Percentiles rank a stretch among this genome's conserved stretches.
These are phyloP conservation scores for Xylaria sp. DNA, from an alignment of 2,329 filamentous ascomycete genomes.

Conservation along the genomic window DNA sequence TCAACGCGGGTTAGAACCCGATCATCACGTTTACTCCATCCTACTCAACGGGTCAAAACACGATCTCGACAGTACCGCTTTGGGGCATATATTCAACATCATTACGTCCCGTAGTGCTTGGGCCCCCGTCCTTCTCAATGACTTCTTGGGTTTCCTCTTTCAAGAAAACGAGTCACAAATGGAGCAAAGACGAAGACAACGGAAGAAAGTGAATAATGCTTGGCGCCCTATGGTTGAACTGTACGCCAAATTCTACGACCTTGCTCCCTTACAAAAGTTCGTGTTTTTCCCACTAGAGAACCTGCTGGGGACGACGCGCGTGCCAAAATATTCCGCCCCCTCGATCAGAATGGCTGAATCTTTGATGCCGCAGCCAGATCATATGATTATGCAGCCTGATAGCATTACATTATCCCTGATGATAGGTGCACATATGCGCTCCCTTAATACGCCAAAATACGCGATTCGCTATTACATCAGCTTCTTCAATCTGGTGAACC, in stretches of 20 bases:
- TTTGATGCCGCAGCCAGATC: constrained; percentile 40
- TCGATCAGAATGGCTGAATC: constrained; percentile 34
- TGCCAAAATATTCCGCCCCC: constrained; percentile 33
- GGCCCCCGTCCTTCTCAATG: constrained; percentile 61
- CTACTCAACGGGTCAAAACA: constrained; percentile 77
- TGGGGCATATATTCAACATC: constrained; percentile 66
- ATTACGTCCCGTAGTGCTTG: constrained; percentile 61
- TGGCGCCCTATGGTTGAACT: constrained; percentile 61
- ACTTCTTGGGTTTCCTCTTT: constrained; percentile 65
- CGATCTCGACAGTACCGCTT: constrained; percentile 62
- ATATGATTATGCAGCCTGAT: constrained; percentile 45
- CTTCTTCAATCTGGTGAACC: constrained; percentile 57
- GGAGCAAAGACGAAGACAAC: constrained; percentile 45
- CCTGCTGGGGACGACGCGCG: constrained; percentile 26
- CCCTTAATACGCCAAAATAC: constrained; percentile 44
- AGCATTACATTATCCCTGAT: constrained; percentile 45
- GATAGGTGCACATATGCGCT: constrained; percentile 46
- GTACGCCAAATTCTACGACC: constrained; percentile 61
- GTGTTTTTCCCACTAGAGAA: constrained; percentile 45
- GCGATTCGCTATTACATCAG: constrained; percentile 59
- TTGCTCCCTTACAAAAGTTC: constrained; percentile 58
- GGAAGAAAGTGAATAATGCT: constrained; percentile 54
- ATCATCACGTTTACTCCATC: constrained; percentile 74
- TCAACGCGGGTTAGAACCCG: constrained; percentile 68
- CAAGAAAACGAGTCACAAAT: constrained; percentile 54